phyloP scores from a whole-genome alignment of 495 filamentous ascomycete genomes.

The Penicillium taxi region DNA sequence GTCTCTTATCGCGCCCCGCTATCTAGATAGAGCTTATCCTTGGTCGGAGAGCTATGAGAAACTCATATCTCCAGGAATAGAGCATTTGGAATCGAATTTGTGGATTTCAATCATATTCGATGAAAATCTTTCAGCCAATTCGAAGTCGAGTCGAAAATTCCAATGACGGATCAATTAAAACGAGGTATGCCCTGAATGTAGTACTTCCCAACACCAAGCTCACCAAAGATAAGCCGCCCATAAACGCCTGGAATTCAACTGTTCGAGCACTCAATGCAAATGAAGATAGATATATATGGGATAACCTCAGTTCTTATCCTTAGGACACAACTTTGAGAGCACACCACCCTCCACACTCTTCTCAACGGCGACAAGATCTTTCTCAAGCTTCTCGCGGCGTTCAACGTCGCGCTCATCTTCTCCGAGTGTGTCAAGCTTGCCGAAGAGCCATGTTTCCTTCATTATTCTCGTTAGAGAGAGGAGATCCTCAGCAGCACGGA shows the following conservation, averaged over 20 bases:
- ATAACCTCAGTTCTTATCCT: not conserved
- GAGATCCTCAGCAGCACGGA: slow-evolving; percentile 59
- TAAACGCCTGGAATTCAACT: too few species aligned
- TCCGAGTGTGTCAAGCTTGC: slow-evolving; percentile 57
- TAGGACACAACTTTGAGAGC: slow-evolving; percentile 19
- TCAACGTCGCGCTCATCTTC: slow-evolving; percentile 36
- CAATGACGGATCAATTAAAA: too few species aligned
- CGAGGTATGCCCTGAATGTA: too few species aligned
- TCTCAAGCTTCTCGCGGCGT: slow-evolving; percentile 42
- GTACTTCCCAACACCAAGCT: too few species aligned
- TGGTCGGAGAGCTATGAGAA: too few species aligned
- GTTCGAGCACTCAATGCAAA: slow-evolving; percentile 2
- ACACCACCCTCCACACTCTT: slow-evolving; percentile 40
- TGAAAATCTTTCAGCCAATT: too few species aligned
- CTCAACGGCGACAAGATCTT: slow-evolving; percentile 39
- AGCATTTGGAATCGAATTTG: too few species aligned
- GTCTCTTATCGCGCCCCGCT: slow-evolving; percentile 3
- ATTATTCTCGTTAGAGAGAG: slow-evolving; percentile 53
- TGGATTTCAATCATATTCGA: too few species aligned
- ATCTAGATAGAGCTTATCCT: too few species aligned
- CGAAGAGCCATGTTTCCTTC: slow-evolving; percentile 72
- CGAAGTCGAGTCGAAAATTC: too few species aligned
- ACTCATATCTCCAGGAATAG: too few species aligned
- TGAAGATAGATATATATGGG: not conserved
- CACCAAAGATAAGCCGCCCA: too few species aligned